These are phyloP conservation scores for Phytophthora chlamydospora DNA, from an alignment of 352 stramenopile genomes.

Conservation along the genomic window DNA sequence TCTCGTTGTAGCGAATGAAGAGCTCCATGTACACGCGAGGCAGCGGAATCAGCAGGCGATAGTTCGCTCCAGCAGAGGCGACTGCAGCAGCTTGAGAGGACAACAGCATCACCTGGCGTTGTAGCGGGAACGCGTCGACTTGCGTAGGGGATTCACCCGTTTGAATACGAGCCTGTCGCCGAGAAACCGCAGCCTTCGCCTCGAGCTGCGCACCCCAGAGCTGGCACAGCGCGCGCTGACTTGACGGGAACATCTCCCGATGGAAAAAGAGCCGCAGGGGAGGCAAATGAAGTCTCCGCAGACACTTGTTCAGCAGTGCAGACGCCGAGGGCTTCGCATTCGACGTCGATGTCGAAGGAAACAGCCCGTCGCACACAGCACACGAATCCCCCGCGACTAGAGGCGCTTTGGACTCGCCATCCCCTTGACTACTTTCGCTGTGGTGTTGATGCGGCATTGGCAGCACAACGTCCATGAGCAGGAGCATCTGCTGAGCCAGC, in stretches of 20 bases:
- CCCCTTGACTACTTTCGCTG: constrained; percentile 17
- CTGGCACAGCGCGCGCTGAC: constrained; percentile 69
- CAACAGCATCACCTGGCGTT: constrained; percentile 36
- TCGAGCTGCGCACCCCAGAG: constrained; percentile 78
- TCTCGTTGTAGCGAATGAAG: constrained; percentile 83
- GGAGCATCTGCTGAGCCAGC: constrained; percentile 61
- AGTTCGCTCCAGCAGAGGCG: constrained; percentile 14
- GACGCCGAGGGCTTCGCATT: constrained; percentile 20
- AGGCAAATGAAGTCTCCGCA: constrained; percentile 70
- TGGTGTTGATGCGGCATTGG: constrained; percentile 31
- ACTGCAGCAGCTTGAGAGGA: constrained; percentile 28
- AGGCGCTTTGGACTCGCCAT: constrained; percentile 4
- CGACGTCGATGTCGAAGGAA: constrained; percentile 24
- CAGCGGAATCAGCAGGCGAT: constrained; percentile 48
- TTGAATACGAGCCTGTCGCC: constrained; percentile 39
- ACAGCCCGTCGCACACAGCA: constrained; percentile 74
- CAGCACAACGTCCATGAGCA: constrained; percentile 64
- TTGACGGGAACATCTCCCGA: constrained; percentile 57
- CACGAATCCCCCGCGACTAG: constrained; percentile 41
- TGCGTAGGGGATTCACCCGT: constrained; percentile 9
- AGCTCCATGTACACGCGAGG: constrained; percentile 84
- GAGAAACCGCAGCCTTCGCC: constrained; percentile 67
- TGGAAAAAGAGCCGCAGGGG: constrained; percentile 76
- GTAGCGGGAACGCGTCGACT: constrained; percentile 32
- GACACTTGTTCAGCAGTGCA: constrained; percentile 43